Base-by-base conservation (phyloP, 2,329 filamentous ascomycete genomes). In the Calonectria pseudoreteaudii region DNA sequence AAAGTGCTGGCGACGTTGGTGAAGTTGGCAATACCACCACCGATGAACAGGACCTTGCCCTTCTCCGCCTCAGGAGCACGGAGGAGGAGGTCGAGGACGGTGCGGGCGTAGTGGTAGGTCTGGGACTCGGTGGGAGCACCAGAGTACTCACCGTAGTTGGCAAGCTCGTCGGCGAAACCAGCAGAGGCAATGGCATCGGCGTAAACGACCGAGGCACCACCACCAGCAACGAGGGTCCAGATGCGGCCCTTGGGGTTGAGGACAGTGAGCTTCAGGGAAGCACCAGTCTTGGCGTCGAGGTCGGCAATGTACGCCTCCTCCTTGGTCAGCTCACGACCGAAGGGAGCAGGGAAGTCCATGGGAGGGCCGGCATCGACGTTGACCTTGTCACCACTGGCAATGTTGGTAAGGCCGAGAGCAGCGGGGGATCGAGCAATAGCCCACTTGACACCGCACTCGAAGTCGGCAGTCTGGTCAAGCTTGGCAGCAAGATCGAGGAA, bases 21-120 rank as follows among this genome's bases (percentile, higher is more conserved):
- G 90, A 99, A 99, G 94, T 99, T 99, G 91, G 97, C 97, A 91
- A 99, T 99, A 91, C 97, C 97, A 89, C 97, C 97, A 87, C 97
- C 97, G 80, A 99, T 98, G 92, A 99, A 99, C 79, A 99, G 93
- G 68, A 99, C 95, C 92, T 98, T 99, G 90, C 97, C 97, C 83
- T 98, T 93, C 75, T 94, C 91, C 86, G 92, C 90, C 84, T 92
- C 86, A 73, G 97, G 96, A 70, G 96, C 94, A 80, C 97, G 95
- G 81, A 99, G 94, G 95, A 99, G 98, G 78, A 99, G 93, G 86
- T 99, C 97, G 77, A 99, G 91, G 77, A 99, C 95, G 36, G 97
- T 99, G 83, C 94, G 94, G 83, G 97, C 96, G 88, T 99, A 99
- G 93, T 98, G 96, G 93, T 95, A 99, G 75, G 97, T 98, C 89